phyloP scores from a whole-genome alignment of 345 rosid species.

The Euphorbia peplus region DNA sequence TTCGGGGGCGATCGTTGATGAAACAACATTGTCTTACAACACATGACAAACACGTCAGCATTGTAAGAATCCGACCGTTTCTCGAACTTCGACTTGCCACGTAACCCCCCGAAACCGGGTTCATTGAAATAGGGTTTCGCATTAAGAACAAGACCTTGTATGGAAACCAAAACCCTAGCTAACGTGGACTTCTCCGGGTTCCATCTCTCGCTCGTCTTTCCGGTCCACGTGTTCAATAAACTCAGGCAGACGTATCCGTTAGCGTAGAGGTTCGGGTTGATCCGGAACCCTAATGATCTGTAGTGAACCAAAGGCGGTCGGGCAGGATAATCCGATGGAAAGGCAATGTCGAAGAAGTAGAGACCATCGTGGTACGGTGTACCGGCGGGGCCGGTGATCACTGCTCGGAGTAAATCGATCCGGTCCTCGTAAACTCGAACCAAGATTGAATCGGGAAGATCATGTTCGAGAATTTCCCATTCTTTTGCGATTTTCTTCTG shows the following conservation, averaged over 20 bases:
- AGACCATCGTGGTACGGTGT: slow-evolving; percentile 69
- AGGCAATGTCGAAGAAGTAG: slow-evolving; percentile 57
- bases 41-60: slow-evolving; percentile 34
- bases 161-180: slow-evolving; percentile 53
- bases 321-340: slow-evolving; percentile 49
- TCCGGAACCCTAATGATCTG: slow-evolving; percentile 42
- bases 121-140: slow-evolving; percentile 55
- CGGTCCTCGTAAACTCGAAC: slow-evolving; percentile 57
- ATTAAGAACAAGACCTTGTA: slow-evolving; percentile 56
- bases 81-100: slow-evolving; percentile 23
- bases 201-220: slow-evolving; percentile 47
- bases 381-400: slow-evolving; percentile 46
- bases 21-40: slow-evolving; percentile 38
- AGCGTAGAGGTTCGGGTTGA: slow-evolving; percentile 57
- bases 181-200: slow-evolving; percentile 42
- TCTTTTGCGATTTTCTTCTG: slow-evolving; percentile 50
- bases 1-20: slow-evolving; percentile 34
- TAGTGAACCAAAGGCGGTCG: slow-evolving; percentile 46
- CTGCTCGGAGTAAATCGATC: slow-evolving; percentile 48
- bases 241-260: slow-evolving; percentile 52
- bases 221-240: slow-evolving; percentile 52
- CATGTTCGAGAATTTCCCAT: slow-evolving; percentile 44
- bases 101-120: slow-evolving; percentile 31
- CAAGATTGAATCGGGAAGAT: slow-evolving; percentile 49
- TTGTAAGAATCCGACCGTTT: slow-evolving; percentile 33